Conservation (phyloP, 1,284 basidiomycete species). For the Malassezia obtusa region DNA sequence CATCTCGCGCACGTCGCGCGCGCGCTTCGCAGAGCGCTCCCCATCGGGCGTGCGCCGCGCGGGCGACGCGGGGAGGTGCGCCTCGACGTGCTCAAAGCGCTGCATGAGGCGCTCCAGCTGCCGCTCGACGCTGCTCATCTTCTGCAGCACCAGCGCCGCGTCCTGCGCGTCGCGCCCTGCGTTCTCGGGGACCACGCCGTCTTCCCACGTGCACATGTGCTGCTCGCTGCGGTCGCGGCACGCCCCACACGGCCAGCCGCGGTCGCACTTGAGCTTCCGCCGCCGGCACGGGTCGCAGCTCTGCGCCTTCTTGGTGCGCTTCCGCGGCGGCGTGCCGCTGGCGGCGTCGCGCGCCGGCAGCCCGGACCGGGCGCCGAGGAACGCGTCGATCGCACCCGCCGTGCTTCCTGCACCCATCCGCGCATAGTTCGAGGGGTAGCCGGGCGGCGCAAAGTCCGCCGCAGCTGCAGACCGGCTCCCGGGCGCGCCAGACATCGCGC, state of each 20-base stretch:
- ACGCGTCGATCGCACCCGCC: no score
- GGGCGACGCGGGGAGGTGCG: conserved; percentile 8
- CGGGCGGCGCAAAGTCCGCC: no score
- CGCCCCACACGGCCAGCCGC: conserved; percentile 39
- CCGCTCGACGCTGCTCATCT: conserved; percentile 28
- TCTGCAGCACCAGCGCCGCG: conserved; percentile 19
- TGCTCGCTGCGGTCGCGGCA: conserved; percentile 43
- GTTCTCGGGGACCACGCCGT: conserved; percentile 31
- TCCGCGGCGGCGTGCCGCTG: conserved; percentile 10
- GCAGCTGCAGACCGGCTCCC: no score
- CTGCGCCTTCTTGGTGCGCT: conserved; percentile 36
- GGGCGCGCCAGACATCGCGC: no score
- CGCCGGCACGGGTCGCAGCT: conserved; percentile 38
- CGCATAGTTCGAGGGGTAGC: no score
- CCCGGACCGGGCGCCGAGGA: background rate
- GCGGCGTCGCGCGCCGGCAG: background rate
- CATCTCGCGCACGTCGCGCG: background rate
- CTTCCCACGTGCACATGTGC: conserved; percentile 36
- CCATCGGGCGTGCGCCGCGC: background rate
- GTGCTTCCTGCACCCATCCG: no score
- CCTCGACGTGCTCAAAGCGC: conserved; percentile 15
- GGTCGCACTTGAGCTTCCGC: conserved; percentile 39
- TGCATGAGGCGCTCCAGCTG: conserved; percentile 27
- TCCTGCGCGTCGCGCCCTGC: conserved; percentile 26
- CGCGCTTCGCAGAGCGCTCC: no score